Percentiles rank a stretch among this genome's conserved stretches.
Conservation (phyloP, 139 green algal species). For the Chlamydomonas sphaeroides region DNA sequence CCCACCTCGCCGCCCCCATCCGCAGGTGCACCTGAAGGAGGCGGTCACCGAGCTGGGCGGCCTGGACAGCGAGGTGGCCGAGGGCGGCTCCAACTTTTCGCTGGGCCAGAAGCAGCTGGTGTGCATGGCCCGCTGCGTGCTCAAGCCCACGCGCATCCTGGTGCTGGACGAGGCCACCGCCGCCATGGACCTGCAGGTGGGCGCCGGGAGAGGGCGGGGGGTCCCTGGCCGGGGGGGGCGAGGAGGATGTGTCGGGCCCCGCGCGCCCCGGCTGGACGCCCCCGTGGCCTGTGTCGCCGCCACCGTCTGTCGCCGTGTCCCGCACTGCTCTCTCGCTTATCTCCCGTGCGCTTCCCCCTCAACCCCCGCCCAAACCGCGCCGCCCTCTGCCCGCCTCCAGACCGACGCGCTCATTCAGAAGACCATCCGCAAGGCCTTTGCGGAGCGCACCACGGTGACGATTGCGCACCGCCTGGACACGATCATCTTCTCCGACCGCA, state of each 20-base stretch:
- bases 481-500: slow-evolving; percentile 66
- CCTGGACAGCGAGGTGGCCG: slow-evolving; percentile 78
- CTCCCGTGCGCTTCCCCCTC: too few species aligned
- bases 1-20: background rate
- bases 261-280: too few species aligned
- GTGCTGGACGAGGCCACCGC: slow-evolving; percentile 86
- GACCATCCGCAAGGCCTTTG: slow-evolving; percentile 65
- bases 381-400: background rate
- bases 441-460: slow-evolving; percentile 61
- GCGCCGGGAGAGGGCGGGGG: slow-evolving; percentile 35
- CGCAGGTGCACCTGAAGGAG: slow-evolving; percentile 55
- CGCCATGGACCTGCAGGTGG: slow-evolving; percentile 66
- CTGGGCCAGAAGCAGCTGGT: slow-evolving; percentile 95
- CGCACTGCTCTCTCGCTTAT: too few species aligned
- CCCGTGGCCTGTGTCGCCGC: too few species aligned
- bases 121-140: slow-evolving; percentile 80
- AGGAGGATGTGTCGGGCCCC: too few species aligned
- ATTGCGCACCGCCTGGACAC: slow-evolving; percentile 73
- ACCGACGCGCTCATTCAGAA: slow-evolving; percentile 65
- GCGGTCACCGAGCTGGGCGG: slow-evolving; percentile 68
- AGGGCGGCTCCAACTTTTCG: slow-evolving; percentile 90
- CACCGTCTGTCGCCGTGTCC: background rate
- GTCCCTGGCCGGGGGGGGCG: too few species aligned
- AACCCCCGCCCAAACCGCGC: background rate
- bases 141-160: slow-evolving; percentile 69